Evolutionary conservation across 2,329 filamentous ascomycete species (phyloP).

Genomic region (Colletotrichum higginsianum): DNA sequence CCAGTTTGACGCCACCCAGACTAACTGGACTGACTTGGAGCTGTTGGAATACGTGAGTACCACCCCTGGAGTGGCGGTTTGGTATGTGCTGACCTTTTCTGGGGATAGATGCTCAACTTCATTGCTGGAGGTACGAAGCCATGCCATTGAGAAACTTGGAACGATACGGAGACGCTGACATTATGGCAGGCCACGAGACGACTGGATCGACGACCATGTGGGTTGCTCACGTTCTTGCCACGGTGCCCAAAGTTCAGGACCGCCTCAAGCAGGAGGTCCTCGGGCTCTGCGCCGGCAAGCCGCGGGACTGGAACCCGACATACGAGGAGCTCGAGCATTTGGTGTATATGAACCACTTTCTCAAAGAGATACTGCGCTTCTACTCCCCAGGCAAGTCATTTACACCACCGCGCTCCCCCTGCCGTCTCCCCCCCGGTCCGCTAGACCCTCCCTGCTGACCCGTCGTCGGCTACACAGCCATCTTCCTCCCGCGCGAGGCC

Average conservation of each 20-base stretch:
- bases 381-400: constrained; percentile 48
- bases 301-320: constrained; percentile 49
- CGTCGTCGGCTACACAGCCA: constrained; percentile 7
- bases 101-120: constrained; percentile 46
- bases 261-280: constrained; percentile 34
- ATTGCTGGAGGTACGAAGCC: constrained; percentile 40
- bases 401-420: not conserved
- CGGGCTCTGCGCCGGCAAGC: constrained; percentile 52
- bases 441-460: not conserved
- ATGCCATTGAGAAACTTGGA: too few relatives aligned
- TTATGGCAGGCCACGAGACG: constrained; percentile 35
- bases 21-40: constrained; percentile 45
- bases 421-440: too few relatives aligned
- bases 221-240: constrained; percentile 34
- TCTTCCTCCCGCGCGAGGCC: constrained; percentile 47
- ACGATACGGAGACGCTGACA: not conserved
- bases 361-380: constrained; percentile 55
- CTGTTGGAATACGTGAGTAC: constrained; percentile 47
- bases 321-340: constrained; percentile 60
- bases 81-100: constrained; percentile 42
- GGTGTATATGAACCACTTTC: constrained; percentile 60
- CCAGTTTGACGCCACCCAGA: constrained; percentile 31
- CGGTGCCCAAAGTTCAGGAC: constrained; percentile 23
- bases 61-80: not conserved
- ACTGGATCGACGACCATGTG: constrained; percentile 42